A percentile compares a stretch with the other conserved stretches of the same genome.
Evolutionary conservation across 192 early-diverging fungal genomes (phyloP).

Genomic region (Coemansia erecta): DNA sequence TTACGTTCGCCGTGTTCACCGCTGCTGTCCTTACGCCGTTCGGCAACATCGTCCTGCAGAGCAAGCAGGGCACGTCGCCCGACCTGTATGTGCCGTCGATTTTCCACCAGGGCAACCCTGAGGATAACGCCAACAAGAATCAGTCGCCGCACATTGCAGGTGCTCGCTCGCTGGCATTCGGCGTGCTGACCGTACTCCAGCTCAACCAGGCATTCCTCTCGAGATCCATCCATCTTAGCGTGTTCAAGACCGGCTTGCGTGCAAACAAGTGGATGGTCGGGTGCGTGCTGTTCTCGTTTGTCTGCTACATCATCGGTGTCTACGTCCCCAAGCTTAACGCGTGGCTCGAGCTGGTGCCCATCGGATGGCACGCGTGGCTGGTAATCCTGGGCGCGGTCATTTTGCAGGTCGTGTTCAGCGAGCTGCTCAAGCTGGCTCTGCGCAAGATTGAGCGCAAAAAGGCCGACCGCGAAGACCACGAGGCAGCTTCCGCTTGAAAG

Average conservation of each 20-base stretch:
- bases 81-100: slow-evolving; percentile 45
- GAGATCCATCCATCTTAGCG: slow-evolving; percentile 64
- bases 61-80: slow-evolving; percentile 14
- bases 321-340: slow-evolving; percentile 68
- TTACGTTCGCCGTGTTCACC: slow-evolving; percentile 65
- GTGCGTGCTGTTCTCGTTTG: slow-evolving; percentile 70
- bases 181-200: slow-evolving; percentile 82
- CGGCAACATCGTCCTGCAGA: slow-evolving; percentile 28
- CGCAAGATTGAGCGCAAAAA: slow-evolving; percentile 26
- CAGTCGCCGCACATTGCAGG: slow-evolving; percentile 46
- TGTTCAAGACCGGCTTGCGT: slow-evolving; percentile 73
- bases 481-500: background rate
- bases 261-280: slow-evolving; percentile 81
- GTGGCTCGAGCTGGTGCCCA: slow-evolving; percentile 60
- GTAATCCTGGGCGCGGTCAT: slow-evolving; percentile 60
- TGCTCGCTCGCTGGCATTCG: slow-evolving; percentile 63
- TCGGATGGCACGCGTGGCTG: slow-evolving; percentile 62
- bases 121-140: slow-evolving; percentile 44
- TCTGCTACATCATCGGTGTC: slow-evolving; percentile 70
- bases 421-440: slow-evolving; percentile 58
- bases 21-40: slow-evolving; percentile 54
- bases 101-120: slow-evolving; percentile 46
- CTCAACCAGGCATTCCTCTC: slow-evolving; percentile 86
- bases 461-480: background rate
- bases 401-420: slow-evolving; percentile 58